phyloP scores from a whole-genome alignment of 176 grass and related monocot genomes.

The Alloteropsis semialata region DNA sequence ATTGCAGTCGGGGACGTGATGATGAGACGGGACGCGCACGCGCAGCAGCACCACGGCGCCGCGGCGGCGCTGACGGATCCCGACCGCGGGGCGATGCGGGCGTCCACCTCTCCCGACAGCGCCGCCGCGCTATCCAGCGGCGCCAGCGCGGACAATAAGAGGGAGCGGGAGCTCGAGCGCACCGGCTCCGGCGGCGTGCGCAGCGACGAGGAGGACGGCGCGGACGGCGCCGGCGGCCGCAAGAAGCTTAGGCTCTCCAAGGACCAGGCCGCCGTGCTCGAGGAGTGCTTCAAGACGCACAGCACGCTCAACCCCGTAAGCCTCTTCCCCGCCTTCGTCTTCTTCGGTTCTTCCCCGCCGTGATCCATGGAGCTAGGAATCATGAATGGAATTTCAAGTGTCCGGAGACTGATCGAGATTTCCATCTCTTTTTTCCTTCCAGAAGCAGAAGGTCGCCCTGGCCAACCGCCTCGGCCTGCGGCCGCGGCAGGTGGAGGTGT shows the following conservation, averaged over 20 bases:
- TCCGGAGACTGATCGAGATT: not conserved
- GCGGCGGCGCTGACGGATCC: not conserved
- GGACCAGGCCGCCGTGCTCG: conserved; percentile 87
- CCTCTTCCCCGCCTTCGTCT: not conserved
- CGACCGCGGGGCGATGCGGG: conserved; percentile 13
- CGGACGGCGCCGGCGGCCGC: conserved; percentile 55
- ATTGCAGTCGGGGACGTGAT: conserved; percentile 17
- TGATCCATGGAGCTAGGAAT: too few relatives aligned
- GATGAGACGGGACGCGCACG: not conserved
- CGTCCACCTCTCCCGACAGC: conserved; percentile 78
- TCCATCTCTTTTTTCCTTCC: not conserved
- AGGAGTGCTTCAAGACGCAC: conserved; percentile 98
- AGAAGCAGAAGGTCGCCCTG: conserved; percentile 83
- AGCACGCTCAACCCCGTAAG: conserved; percentile 94
- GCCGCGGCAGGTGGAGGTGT: conserved; percentile 93
- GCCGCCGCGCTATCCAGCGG: conserved; percentile 53
- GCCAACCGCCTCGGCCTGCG: conserved; percentile 66
- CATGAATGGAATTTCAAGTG: too few relatives aligned
- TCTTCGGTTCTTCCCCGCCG: fast-evolving
- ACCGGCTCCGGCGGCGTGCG: conserved; percentile 46
- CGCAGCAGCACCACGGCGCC: not conserved
- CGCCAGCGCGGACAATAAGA: conserved; percentile 31
- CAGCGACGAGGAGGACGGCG: conserved; percentile 75
- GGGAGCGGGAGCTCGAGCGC: conserved; percentile 34
- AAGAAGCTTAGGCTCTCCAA: conserved; percentile 92